Evolutionary conservation across 2,329 filamentous ascomycete species (phyloP).

Genomic region (Alternaria conjuncta): DNA sequence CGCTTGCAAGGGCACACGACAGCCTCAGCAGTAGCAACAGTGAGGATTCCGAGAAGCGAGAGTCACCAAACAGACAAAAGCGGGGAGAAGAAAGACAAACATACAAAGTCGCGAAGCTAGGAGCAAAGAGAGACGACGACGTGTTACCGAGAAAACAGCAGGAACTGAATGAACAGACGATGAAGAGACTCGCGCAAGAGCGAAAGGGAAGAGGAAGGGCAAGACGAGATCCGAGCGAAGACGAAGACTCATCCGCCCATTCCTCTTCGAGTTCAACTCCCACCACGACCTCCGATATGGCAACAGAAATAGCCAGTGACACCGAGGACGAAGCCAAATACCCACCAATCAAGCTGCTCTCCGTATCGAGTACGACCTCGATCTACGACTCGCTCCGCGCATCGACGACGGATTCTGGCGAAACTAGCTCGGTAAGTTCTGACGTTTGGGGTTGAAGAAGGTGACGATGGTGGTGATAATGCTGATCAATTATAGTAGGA

Average conservation of each 20-base stretch:
- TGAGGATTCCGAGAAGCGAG: not conserved
- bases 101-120: not conserved
- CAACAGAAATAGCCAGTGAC: not conserved
- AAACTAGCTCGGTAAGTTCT: not conserved
- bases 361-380: not conserved
- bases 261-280: not conserved
- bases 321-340: not conserved
- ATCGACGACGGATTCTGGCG: not conserved
- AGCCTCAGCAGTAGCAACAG: not conserved
- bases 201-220: not conserved
- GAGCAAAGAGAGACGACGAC: not conserved
- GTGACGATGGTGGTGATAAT: too few species aligned
- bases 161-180: not conserved
- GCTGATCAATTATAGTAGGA: not conserved
- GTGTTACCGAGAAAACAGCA: not conserved
- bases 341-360: not conserved
- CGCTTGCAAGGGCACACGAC: not conserved
- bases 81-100: not conserved
- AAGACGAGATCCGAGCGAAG: not conserved
- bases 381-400: not conserved
- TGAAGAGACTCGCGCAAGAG: not conserved
- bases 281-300: not conserved
- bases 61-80: too few species aligned
- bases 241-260: too few species aligned
- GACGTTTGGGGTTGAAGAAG: too few species aligned